Evolutionary conservation across 352 stramenopile genomes (phyloP).

Genomic region (Phytophthora meadii): DNA sequence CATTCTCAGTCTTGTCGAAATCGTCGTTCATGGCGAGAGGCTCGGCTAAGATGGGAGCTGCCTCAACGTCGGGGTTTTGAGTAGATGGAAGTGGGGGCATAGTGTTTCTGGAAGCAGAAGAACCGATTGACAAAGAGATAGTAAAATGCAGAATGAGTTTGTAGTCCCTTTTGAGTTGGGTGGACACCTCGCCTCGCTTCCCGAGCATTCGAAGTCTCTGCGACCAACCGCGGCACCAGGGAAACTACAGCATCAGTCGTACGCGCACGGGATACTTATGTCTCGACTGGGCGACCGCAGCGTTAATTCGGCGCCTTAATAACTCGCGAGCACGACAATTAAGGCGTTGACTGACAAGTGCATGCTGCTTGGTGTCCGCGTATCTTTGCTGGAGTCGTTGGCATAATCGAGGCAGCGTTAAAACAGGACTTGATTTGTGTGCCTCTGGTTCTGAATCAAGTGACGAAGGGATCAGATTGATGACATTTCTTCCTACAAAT

Average conservation of each 20-base stretch:
- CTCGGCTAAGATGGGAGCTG: constrained; percentile 7
- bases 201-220: too few relatives aligned
- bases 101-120: neutral
- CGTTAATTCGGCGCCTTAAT: constrained; percentile 19
- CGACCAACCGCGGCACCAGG: constrained; percentile 17
- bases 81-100: constrained; percentile 19
- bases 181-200: constrained; percentile 9
- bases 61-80: constrained; percentile 21
- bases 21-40: constrained; percentile 16
- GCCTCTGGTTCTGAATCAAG: neutral
- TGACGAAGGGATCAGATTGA: neutral
- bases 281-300: constrained; percentile 7
- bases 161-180: neutral
- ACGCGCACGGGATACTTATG: neutral
- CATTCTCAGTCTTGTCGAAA: neutral
- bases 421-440: too few relatives aligned
- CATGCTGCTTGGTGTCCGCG: constrained; percentile 17
- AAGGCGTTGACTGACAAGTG: neutral
- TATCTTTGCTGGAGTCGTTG: constrained; percentile 14
- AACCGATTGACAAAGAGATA: constrained; percentile 7
- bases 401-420: neutral
- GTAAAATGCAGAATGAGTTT: constrained; percentile 23
- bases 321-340: neutral
- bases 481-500: neutral
- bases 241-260: constrained; percentile 19